These are phyloP conservation scores for Peniophora sp. DNA, from an alignment of 1,284 basidiomycete genomes.

Conservation along the genomic window DNA sequence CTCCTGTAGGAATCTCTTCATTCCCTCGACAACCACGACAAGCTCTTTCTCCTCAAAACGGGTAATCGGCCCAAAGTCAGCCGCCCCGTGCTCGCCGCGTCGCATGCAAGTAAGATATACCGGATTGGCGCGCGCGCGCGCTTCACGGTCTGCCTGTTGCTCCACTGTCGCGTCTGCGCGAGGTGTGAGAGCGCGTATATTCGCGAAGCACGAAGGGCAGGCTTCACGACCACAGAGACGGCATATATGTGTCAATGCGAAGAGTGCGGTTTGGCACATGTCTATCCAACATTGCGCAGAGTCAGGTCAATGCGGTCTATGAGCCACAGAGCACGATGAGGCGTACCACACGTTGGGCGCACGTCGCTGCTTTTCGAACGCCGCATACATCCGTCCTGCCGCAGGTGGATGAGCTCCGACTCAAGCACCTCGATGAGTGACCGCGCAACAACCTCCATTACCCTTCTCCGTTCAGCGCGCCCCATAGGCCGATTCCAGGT, in stretches of 20 bases:
- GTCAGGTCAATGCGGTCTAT: too few species aligned
- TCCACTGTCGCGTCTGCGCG: conserved; percentile 37
- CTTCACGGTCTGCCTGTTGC: conserved; percentile 45
- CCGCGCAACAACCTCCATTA: conserved; percentile 57
- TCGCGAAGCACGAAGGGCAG: conserved; percentile 76
- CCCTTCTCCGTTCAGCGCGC: background rate
- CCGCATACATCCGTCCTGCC: conserved; percentile 53
- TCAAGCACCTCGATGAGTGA: conserved; percentile 63
- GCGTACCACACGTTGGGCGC: conserved; percentile 76
- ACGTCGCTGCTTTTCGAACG: conserved; percentile 72
- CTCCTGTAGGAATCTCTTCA: conserved; percentile 43
- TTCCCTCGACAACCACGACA: conserved; percentile 52
- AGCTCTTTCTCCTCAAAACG: conserved; percentile 66
- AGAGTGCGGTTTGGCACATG: conserved; percentile 88
- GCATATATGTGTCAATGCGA: conserved; percentile 87
- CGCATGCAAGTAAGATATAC: conserved; percentile 68
- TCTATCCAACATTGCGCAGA: too few species aligned
- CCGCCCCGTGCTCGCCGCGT: conserved; percentile 56
- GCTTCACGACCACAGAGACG: conserved; percentile 84
- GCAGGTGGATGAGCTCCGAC: conserved; percentile 62
- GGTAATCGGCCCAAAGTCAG: conserved; percentile 74
- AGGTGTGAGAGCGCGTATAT: conserved; percentile 59
- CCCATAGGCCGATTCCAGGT: background rate
- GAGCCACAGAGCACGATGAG: conserved; percentile 3
- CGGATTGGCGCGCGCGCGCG: conserved; percentile 56